Conservation (phyloP, 805 yeast genomes). For the Candida endomychidarum region DNA sequence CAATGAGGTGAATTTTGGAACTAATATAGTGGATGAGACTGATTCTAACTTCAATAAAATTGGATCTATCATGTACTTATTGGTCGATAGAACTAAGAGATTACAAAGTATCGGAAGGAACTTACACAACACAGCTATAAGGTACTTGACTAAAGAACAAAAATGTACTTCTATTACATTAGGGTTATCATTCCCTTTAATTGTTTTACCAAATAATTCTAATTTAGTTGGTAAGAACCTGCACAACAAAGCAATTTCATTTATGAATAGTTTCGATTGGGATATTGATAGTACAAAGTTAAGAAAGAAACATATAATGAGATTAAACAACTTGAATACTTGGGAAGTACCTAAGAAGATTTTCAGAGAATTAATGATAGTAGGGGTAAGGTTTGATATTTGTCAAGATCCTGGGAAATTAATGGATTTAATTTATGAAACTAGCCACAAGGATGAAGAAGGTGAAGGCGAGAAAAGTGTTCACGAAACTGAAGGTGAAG, state of each 20-base stretch:
- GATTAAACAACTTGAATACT: conserved; percentile 37
- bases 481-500: conserved; percentile 5
- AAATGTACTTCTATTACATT: conserved; percentile 38
- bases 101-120: conserved; percentile 56
- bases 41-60: conserved; percentile 13
- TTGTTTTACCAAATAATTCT: conserved; percentile 29
- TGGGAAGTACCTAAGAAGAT: conserved; percentile 59
- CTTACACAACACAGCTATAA: conserved; percentile 51
- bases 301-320: conserved; percentile 35
- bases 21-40: conserved; percentile 13
- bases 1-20: conserved; percentile 23
- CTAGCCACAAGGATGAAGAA: conserved; percentile 4
- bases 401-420: conserved; percentile 45
- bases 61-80: conserved; percentile 47
- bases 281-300: conserved; percentile 18
- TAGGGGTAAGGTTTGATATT: conserved; percentile 58
- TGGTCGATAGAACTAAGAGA: conserved; percentile 55
- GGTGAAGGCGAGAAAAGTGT: conserved; percentile 9
- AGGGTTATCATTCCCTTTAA: conserved; percentile 51
- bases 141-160: conserved; percentile 46
- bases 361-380: conserved; percentile 53
- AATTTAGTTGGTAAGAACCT: conserved; percentile 18
- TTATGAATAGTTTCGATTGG: conserved; percentile 46
- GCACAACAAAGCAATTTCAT: conserved; percentile 27
- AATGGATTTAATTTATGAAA: conserved; percentile 34